phyloP scores from a whole-genome alignment of 2,329 filamentous ascomycete genomes.

The Sporothrix inflata region DNA sequence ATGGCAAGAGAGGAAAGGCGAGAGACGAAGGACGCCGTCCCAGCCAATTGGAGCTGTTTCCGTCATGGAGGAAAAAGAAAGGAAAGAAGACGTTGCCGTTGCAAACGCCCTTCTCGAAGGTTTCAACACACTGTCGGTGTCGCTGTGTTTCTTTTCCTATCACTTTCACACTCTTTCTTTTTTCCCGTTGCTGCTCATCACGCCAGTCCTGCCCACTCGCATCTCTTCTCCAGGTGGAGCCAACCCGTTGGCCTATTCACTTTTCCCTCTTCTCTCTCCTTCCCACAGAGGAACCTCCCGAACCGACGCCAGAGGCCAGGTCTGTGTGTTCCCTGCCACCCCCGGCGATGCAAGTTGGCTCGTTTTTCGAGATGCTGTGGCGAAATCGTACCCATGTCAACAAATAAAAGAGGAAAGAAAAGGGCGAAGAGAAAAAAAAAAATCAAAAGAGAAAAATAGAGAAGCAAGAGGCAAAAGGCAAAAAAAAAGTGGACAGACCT shows the following conservation, averaged over 20 bases:
- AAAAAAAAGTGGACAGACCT: neutral
- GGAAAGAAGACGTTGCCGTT: neutral
- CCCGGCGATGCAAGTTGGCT: neutral
- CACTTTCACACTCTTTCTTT: neutral
- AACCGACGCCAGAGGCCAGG: neutral
- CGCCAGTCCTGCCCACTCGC: neutral
- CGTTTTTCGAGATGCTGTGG: neutral
- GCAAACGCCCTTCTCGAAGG: neutral
- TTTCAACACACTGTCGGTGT: neutral
- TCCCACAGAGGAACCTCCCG: conserved; percentile 9
- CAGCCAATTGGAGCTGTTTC: conserved; percentile 8
- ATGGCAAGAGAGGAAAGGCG: neutral
- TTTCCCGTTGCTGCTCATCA: neutral
- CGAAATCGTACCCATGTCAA: conserved; percentile 6
- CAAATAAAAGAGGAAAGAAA: neutral
- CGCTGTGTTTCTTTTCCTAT: neutral
- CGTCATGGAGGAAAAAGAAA: neutral
- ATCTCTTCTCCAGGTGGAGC: conserved; percentile 15
- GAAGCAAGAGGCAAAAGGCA: neutral
- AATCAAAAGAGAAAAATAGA: neutral
- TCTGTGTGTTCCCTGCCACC: neutral
- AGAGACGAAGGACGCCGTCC: neutral
- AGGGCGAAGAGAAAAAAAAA: neutral
- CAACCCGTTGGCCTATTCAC: neutral
- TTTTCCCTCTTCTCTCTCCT: neutral